These are phyloP conservation scores for Phytophthora podocarpi DNA, from an alignment of 352 stramenopile genomes.

Conservation along the genomic window DNA sequence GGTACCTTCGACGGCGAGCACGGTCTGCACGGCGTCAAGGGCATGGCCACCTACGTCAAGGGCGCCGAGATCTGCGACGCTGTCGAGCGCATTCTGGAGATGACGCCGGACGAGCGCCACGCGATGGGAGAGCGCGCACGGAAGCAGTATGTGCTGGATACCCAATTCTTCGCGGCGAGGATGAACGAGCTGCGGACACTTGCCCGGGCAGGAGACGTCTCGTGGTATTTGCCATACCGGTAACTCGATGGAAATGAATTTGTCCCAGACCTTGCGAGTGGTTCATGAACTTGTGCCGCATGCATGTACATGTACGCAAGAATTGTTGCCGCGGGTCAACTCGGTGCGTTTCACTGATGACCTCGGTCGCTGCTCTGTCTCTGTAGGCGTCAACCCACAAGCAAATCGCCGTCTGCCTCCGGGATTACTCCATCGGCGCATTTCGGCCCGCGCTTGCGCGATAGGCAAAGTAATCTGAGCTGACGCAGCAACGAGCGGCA, in stretches of 20 bases:
- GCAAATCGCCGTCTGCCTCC: slow-evolving; percentile 12
- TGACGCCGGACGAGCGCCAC: slow-evolving; percentile 41
- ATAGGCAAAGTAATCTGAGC: slow-evolving; percentile 15
- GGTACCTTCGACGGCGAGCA: slow-evolving; percentile 37
- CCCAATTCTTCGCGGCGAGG: slow-evolving; percentile 25
- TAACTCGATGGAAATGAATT: slow-evolving; percentile 15
- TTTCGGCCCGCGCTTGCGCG: slow-evolving; percentile 8
- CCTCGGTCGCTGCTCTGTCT: background rate
- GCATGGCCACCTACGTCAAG: slow-evolving; percentile 51
- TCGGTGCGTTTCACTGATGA: slow-evolving; percentile 12
- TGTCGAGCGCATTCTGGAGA: slow-evolving; percentile 42
- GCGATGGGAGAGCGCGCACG: slow-evolving; percentile 30
- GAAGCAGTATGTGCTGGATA: slow-evolving; percentile 38
- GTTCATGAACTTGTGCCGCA: background rate
- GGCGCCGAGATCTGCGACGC: slow-evolving; percentile 48
- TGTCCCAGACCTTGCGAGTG: background rate
- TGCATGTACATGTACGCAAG: no score
- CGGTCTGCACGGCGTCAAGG: slow-evolving; percentile 45
- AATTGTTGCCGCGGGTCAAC: no score
- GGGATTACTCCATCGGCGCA: slow-evolving; percentile 15
- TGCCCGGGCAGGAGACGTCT: slow-evolving; percentile 3
- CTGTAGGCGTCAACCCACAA: background rate
- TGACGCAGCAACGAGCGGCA: background rate
- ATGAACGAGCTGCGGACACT: slow-evolving; percentile 32
- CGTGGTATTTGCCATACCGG: slow-evolving; percentile 16